Evolutionary conservation across 2,329 filamentous ascomycete species (phyloP).

Genomic region (Exophiala calicioides): DNA sequence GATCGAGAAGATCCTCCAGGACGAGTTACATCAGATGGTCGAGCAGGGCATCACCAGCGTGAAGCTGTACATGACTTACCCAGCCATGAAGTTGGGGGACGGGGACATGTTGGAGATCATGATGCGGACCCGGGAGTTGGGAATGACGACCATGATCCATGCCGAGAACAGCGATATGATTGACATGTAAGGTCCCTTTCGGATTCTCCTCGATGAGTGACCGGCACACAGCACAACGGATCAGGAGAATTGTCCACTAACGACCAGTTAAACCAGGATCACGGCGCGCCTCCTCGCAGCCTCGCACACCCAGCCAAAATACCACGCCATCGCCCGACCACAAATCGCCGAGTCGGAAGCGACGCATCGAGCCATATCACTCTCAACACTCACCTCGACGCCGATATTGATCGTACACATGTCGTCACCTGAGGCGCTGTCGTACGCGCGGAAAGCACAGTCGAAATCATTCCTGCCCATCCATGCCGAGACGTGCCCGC

Average conservation of each 20-base stretch:
- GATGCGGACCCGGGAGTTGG: slow-evolving; percentile 40
- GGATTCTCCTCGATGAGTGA: neutral
- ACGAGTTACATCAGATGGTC: slow-evolving; percentile 42
- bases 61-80: slow-evolving; percentile 54
- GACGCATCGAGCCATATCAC: slow-evolving; percentile 52
- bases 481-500: slow-evolving; percentile 60
- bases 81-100: slow-evolving; percentile 44
- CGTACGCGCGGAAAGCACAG: slow-evolving; percentile 54
- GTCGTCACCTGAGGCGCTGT: slow-evolving; percentile 49
- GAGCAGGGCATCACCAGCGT: slow-evolving; percentile 45
- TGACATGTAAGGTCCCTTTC: slow-evolving; percentile 27
- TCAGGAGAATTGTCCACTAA: neutral
- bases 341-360: slow-evolving; percentile 47
- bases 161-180: slow-evolving; percentile 52
- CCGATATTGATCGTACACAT: slow-evolving; percentile 59
- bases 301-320: slow-evolving; percentile 36
- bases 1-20: slow-evolving; percentile 34
- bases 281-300: slow-evolving; percentile 24
- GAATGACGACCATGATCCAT: slow-evolving; percentile 52
- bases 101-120: slow-evolving; percentile 47
- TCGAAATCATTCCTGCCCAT: slow-evolving; percentile 51
- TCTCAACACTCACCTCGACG: slow-evolving; percentile 52
- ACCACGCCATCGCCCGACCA: slow-evolving; percentile 46
- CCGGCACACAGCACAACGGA: too few species aligned
- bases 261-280: slow-evolving; percentile 33